A percentile compares a stretch with the other conserved stretches of the same genome.
Evolutionary conservation across 106 monocot species (phyloP).

Genomic region (Allium cepa): DNA sequence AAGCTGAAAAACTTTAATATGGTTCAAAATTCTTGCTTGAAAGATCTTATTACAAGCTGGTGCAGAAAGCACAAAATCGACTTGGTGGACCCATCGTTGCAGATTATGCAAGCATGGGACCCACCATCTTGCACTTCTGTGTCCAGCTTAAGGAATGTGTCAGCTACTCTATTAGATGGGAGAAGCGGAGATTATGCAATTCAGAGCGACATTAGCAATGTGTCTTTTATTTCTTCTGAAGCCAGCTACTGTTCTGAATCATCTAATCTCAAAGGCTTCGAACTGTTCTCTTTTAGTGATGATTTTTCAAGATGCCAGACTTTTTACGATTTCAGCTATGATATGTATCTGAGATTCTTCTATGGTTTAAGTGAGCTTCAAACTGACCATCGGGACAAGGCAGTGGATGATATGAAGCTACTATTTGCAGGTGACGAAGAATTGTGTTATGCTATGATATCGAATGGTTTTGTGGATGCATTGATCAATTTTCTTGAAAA

Average conservation of each 20-base stretch:
- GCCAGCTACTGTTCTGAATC: slow-evolving; percentile 41
- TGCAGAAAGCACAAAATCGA: slow-evolving; percentile 32
- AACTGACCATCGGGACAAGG: slow-evolving; percentile 28
- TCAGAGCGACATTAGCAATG: slow-evolving; percentile 37
- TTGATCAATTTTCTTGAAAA: slow-evolving; percentile 49
- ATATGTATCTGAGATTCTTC: slow-evolving; percentile 64
- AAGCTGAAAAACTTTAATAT: slow-evolving; percentile 40
- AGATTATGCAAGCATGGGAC: slow-evolving; percentile 15
- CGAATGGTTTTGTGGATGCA: slow-evolving; percentile 57
- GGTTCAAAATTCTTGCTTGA: slow-evolving; percentile 73
- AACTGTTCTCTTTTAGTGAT: slow-evolving; percentile 43
- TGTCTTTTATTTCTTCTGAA: slow-evolving; percentile 46
- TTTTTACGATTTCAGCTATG: slow-evolving; percentile 40
- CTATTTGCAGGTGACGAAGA: slow-evolving; percentile 32
- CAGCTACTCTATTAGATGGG: slow-evolving; percentile 30
- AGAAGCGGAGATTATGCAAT: slow-evolving; percentile 26
- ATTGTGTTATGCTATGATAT: slow-evolving; percentile 34
- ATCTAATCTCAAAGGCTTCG: slow-evolving; percentile 20
- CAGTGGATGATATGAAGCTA: slow-evolving; percentile 37
- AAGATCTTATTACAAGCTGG: slow-evolving; percentile 66
- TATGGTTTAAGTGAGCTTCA: slow-evolving; percentile 38
- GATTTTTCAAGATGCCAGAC: slow-evolving; percentile 45
- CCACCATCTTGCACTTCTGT: slow-evolving; percentile 36
- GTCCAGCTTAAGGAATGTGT: slow-evolving; percentile 55
- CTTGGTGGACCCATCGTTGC: slow-evolving; percentile 12